Base-by-base conservation (phyloP, 139 green algal species). In the Micractinium sp. region DNA sequence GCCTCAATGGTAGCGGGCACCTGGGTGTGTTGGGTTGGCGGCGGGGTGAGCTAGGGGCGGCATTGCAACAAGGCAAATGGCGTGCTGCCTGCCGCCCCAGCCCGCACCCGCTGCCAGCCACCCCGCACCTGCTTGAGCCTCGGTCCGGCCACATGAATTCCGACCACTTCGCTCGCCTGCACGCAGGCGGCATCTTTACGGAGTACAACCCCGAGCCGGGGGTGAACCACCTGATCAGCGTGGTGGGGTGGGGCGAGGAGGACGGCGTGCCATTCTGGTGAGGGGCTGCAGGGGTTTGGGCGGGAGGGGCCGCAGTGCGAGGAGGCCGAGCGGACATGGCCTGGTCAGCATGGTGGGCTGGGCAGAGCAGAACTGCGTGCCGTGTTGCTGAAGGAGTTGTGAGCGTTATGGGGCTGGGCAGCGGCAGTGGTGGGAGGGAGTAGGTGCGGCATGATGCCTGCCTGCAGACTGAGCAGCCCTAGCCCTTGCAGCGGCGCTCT, bases 191-290 rank as follows among this genome's bases (percentile, higher is more conserved):
- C 69, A 88, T 88, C 84, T 88, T 82, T 69, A 88, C 69, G 29
- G 84, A 87, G 66, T 87, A 79, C 82, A 79, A 80, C 66, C 35
- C 36, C 5, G 69, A 77, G n/a, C 60, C 88, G 19, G 75, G 83
- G 31, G 93, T 95, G 85, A 98, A 98, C 93, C 97, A 99, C 89
- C 93, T 98, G 71, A 91, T 99, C 73, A 93, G 83, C 41, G 94
- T 99, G 0, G 92, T 98, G 25, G 97, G 97, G 63, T 99, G 96
- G 96, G 96, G 94, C 29, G 90, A 94, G 25, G 92, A 97, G 66
- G 90, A 94, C 22, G 95, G 91, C 38, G 91, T 94, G 2, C 93
- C 97, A 85, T 96, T 94, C 91, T 98, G 96, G 96, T 91, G 77
- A 41, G 85, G 31, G 53, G 14, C 25, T 22, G 0, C 14, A 25